A percentile compares a stretch with the other conserved stretches of the same genome.
Evolutionary conservation across 2,329 filamentous ascomycete species (phyloP).

Genomic region (Zasmidium cellare): DNA sequence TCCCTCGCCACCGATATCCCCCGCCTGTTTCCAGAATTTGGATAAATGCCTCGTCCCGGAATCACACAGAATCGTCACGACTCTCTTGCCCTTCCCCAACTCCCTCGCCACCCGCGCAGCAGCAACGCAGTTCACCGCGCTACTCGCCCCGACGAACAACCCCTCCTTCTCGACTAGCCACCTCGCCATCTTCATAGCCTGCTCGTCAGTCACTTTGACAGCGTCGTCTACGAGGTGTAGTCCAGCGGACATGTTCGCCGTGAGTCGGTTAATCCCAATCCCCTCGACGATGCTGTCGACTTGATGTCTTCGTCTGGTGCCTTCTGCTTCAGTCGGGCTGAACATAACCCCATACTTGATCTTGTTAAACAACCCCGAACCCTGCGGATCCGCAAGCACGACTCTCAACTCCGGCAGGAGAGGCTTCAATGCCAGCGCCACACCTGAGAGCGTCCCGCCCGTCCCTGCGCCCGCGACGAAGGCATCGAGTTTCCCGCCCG

Average conservation of each 20-base stretch:
- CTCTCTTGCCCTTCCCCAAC: conserved; percentile 56
- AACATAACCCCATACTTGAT: conserved; percentile 96
- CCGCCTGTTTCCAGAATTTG: conserved; percentile 79
- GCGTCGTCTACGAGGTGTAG: conserved; percentile 87
- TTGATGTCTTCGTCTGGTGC: conserved; percentile 83
- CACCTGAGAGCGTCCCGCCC: conserved; percentile 87
- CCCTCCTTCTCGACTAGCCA: conserved; percentile 96
- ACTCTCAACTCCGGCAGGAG: conserved; percentile 64
- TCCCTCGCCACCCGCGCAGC: conserved; percentile 68
- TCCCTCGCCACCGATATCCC: conserved; percentile 58
- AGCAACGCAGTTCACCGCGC: conserved; percentile 91
- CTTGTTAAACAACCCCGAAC: conserved; percentile 89
- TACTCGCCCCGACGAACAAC: conserved; percentile 91
- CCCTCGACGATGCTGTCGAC: conserved; percentile 96
- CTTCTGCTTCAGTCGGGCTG: conserved; percentile 81
- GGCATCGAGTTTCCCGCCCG: conserved; percentile 71
- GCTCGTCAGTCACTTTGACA: conserved; percentile 80
- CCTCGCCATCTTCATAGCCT: conserved; percentile 90
- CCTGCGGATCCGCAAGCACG: conserved; percentile 89
- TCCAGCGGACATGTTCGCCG: conserved; percentile 86
- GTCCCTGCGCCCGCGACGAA: conserved; percentile 95
- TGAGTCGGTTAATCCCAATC: conserved; percentile 93
- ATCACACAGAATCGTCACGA: conserved; percentile 86
- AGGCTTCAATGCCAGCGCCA: conserved; percentile 80
- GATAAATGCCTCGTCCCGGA: conserved; percentile 73